Percentiles rank a stretch among this genome's conserved stretches.
Conservation (phyloP, 331 rosid genomes). For the Spiraea crenata region DNA sequence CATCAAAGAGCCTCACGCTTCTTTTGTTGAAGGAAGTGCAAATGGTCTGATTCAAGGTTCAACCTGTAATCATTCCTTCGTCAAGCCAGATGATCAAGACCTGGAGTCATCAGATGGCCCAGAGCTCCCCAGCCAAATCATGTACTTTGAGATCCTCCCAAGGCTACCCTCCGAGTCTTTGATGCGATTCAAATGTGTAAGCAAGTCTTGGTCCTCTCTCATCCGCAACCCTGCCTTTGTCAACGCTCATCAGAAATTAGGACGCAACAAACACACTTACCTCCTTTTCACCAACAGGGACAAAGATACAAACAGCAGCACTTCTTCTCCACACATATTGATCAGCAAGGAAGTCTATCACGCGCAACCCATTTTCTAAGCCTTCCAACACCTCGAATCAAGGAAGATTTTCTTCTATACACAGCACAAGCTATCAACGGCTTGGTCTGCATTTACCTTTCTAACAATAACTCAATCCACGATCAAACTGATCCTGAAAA, state of each 20-base stretch:
- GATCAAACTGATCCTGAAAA: not conserved
- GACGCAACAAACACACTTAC: not conserved
- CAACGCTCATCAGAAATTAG: not conserved
- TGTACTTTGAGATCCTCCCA: not conserved
- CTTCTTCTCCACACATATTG: not conserved
- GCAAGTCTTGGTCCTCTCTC: slow-evolving; percentile 14
- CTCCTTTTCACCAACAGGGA: not conserved
- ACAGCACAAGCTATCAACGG: not conserved
- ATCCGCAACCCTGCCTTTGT: not conserved
- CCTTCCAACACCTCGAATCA: not conserved
- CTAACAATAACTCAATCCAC: not conserved
- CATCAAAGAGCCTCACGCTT: no score
- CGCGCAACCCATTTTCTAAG: not conserved
- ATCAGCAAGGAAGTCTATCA: not conserved
- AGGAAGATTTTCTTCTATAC: not conserved
- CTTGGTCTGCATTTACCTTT: not conserved
- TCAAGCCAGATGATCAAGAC: not conserved
- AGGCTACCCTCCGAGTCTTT: slow-evolving; percentile 16
- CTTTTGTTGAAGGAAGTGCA: no score
- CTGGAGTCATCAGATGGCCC: not conserved
- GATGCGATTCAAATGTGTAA: slow-evolving; percentile 7
- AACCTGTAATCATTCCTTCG: no score
- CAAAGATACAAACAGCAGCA: not conserved
- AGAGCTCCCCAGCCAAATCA: slow-evolving; percentile 6
- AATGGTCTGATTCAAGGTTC: no score